Evolutionary conservation across 2,329 filamentous ascomycete genomes (phyloP), one percentile per base, ranked within the genome.

Genomic region (Elsinoe necatrix): DNA sequence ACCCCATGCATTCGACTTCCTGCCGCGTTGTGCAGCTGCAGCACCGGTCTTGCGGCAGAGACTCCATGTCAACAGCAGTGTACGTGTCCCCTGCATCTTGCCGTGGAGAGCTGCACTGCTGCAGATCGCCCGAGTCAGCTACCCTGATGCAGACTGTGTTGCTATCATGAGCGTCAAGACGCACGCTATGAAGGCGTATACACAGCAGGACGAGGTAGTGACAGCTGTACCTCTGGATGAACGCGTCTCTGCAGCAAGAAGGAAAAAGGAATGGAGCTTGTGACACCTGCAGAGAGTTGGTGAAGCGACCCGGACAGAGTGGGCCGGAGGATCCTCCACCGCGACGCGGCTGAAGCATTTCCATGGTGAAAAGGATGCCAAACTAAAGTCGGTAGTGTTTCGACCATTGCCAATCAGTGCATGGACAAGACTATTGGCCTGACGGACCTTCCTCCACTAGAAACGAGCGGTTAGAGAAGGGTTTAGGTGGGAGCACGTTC

Each of bases 11-110:
- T 23, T 39, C 12, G 25, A 9, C n/a, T 21, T n/a, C 48, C 34
- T 35, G 8, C 48, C 48, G 16, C 31, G 20, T 34, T 37, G 48
- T 25, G 20, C 20, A 25, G 31, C 31, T 21, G 48, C 27, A 29
- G 45, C 25, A 31, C 29, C 23, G 6, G 48, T 52, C 48, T 25
- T 52, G 31, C 48, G 11, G 48, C 29, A 52, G 48, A 39, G 14
- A 37, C 48, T 39, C 48, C 48, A 52, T 14, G 25, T 39, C 48
- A 52, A 16, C 29, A 52, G 31, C 16, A 52, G 34, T 25, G 48
- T n/a, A 35, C 48, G 48, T 37, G 48, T 25, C 11, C 25, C 34
- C 48, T 52, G 48, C 48, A 52, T 52, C 48, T 52, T 39, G 48
- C 48, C 29, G 31, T 16, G 25, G 31, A 18, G 31, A 18, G 29